A percentile compares a stretch with the other conserved stretches of the same genome.
These are phyloP conservation scores for Cladosporium halotolerans DNA, from an alignment of 2,329 filamentous ascomycete genomes.

Conservation along the genomic window DNA sequence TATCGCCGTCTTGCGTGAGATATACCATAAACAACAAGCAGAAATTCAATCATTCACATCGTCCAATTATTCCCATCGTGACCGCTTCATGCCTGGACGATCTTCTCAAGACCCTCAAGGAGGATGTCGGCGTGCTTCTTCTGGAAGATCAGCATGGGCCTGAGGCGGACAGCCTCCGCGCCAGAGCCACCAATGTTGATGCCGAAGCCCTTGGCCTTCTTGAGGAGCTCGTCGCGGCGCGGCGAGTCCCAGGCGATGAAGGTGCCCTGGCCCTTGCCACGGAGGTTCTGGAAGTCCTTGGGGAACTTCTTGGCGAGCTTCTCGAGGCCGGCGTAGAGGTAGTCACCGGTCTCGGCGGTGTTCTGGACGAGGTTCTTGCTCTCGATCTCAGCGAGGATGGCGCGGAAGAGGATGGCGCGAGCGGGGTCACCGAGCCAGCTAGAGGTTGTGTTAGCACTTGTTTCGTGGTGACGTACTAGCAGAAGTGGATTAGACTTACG, in stretches of 20 bases:
- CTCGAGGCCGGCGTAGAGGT: conserved; percentile 67
- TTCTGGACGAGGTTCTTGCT: conserved; percentile 69
- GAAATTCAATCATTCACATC: conserved; percentile 1
- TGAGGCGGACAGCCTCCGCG: conserved; percentile 64
- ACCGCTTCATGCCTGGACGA: conserved; percentile 24
- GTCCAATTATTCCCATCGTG: not conserved
- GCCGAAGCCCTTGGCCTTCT: conserved; percentile 69
- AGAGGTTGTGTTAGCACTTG: conserved; percentile 6
- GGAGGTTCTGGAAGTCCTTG: conserved; percentile 70
- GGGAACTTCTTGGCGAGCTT: conserved; percentile 65
- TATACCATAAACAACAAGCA: not conserved
- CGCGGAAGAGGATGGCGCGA: conserved; percentile 76
- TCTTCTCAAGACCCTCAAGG: conserved; percentile 44
- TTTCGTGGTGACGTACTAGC: not conserved
- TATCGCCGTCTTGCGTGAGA: not conserved
- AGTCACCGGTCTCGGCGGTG: conserved; percentile 71
- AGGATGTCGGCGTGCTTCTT: conserved; percentile 83
- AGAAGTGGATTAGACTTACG: conserved; percentile 30
- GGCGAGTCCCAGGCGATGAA: conserved; percentile 91
- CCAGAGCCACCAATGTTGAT: conserved; percentile 86
- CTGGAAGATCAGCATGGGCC: conserved; percentile 91
- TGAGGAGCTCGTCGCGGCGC: conserved; percentile 70
- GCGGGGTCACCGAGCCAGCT: conserved; percentile 87
- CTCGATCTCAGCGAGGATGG: conserved; percentile 76
- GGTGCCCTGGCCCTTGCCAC: conserved; percentile 81